Evolutionary conservation across 805 yeast species (phyloP).

Genomic region (Cyberlindnera americana): DNA sequence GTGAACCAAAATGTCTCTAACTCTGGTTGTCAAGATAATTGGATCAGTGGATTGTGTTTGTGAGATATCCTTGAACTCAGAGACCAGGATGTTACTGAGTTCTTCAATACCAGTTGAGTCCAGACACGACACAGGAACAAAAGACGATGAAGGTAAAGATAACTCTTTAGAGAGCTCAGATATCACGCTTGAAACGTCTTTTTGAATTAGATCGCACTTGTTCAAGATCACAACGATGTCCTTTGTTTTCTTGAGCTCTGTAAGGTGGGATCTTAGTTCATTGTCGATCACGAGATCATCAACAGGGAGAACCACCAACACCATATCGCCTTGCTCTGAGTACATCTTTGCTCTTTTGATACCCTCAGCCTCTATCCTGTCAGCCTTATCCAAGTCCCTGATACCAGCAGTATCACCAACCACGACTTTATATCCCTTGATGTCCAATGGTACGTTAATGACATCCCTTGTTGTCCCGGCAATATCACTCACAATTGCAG

Average conservation of each 20-base stretch:
- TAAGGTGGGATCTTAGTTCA: conserved; percentile 40
- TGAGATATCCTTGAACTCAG: conserved; percentile 46
- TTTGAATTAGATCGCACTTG: conserved; percentile 49
- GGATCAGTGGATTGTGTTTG: conserved; percentile 56
- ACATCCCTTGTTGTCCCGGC: conserved; percentile 96
- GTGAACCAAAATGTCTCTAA: conserved; percentile 65
- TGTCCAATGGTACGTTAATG: conserved; percentile 75
- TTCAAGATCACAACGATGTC: conserved; percentile 49
- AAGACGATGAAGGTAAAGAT: conserved; percentile 19
- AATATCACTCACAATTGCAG: conserved; percentile 84
- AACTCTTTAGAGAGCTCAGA: conserved; percentile 24
- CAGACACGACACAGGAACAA: conserved; percentile 57
- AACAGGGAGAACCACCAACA: conserved; percentile 59
- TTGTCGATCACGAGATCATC: conserved; percentile 34
- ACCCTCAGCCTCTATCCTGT: conserved; percentile 73
- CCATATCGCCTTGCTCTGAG: conserved; percentile 60
- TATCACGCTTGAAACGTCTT: conserved; percentile 21
- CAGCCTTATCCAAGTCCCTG: conserved; percentile 44
- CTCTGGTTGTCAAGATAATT: conserved; percentile 67
- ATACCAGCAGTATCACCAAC: conserved; percentile 95
- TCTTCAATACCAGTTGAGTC: conserved; percentile 51
- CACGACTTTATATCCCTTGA: conserved; percentile 78
- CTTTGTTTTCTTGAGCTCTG: conserved; percentile 25
- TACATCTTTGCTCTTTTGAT: conserved; percentile 68
- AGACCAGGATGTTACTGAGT: conserved; percentile 41